Evolutionary conservation across 2,329 filamentous ascomycete genomes (phyloP).

Genomic region (Venturia asperata): DNA sequence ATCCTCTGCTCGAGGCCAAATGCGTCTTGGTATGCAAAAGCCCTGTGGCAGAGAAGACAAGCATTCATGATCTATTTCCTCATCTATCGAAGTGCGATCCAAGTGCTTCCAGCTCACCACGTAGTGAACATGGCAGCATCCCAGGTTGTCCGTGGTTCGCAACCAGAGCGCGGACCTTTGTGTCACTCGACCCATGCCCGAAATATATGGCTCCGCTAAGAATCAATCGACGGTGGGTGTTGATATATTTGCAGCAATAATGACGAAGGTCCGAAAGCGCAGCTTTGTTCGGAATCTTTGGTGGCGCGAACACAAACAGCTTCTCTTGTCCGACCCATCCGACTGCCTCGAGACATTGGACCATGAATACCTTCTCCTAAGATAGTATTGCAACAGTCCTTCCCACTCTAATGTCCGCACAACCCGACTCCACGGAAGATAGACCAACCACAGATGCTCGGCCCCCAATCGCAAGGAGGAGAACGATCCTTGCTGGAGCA

Average conservation of each 20-base stretch:
- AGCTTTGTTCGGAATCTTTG: background rate
- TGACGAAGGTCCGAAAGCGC: background rate
- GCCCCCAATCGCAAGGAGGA: background rate
- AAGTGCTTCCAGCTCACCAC: background rate
- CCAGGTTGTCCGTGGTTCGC: conserved; percentile 2
- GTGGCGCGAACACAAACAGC: background rate
- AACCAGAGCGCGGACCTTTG: conserved; percentile 1
- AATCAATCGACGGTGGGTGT: background rate
- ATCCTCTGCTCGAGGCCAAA: background rate
- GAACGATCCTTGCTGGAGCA: background rate
- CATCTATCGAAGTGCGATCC: background rate
- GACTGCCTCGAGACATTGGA: conserved; percentile 14
- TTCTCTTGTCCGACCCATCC: background rate
- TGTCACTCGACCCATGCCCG: background rate
- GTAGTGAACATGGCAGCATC: background rate
- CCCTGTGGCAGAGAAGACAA: background rate
- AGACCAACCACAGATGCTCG: background rate
- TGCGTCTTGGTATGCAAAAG: background rate
- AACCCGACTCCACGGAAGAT: background rate
- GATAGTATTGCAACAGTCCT: background rate
- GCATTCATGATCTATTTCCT: background rate
- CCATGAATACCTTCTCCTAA: background rate
- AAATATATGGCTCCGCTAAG: background rate
- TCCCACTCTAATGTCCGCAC: background rate
- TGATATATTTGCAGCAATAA: conserved; percentile 5